Conservation (phyloP, 352 stramenopile genomes). For the Elongisporangium undulatum region DNA sequence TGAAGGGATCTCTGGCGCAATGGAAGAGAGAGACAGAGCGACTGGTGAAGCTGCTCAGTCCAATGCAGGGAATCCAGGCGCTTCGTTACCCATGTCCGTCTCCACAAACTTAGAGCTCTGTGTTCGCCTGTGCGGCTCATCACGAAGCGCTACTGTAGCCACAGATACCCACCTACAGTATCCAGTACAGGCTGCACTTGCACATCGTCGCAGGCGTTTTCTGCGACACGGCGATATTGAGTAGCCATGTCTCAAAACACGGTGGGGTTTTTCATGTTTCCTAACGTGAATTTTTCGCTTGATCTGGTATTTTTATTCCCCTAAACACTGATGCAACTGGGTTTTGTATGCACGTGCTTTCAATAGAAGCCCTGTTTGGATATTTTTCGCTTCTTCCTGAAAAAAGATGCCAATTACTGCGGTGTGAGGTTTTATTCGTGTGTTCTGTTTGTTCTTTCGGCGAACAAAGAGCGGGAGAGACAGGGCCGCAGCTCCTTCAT, state of each 20-base stretch:
- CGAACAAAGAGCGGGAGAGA: not conserved
- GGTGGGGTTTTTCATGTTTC: constrained; percentile 1
- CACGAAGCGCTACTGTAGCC: not conserved
- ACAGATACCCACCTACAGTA: not conserved
- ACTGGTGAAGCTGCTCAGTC: too few relatives aligned
- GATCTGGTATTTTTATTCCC: not conserved
- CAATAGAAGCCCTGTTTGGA: not conserved
- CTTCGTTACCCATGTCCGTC: not conserved
- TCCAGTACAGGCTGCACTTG: not conserved
- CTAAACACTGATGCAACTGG: not conserved
- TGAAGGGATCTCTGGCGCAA: not conserved
- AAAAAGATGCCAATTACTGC: not conserved
- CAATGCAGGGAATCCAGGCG: too few relatives aligned
- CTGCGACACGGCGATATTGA: not conserved
- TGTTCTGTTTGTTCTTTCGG: not conserved
- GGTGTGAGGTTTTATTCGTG: not conserved
- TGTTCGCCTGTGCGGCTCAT: not conserved
- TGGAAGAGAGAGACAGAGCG: not conserved
- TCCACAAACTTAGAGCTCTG: not conserved
- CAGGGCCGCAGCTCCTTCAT: not conserved
- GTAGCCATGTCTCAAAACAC: not conserved
- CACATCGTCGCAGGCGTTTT: not conserved
- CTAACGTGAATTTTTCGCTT: constrained; percentile 1
- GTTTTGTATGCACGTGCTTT: not conserved
- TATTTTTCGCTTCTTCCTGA: not conserved